Evolutionary conservation across 2,329 filamentous ascomycete genomes (phyloP).

Genomic region (Talaromyces islandicus): DNA sequence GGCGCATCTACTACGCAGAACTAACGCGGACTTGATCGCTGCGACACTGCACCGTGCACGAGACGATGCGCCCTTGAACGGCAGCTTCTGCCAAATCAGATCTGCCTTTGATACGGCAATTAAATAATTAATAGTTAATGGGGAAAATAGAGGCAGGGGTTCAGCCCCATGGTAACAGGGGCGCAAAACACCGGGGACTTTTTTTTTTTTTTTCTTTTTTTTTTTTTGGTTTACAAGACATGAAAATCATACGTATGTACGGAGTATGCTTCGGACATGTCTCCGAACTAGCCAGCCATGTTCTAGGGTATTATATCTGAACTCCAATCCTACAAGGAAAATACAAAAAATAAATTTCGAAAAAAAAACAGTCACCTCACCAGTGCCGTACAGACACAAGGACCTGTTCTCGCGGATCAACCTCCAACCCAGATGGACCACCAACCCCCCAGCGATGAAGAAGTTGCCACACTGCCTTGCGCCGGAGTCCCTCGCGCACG

Average conservation of each 20-base stretch:
- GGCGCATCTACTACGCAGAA: background rate
- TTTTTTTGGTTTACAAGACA: too few relatives aligned
- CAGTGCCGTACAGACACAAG: slow-evolving; percentile 64
- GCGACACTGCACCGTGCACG: background rate
- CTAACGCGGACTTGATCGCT: background rate
- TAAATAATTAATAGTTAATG: background rate
- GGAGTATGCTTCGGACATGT: background rate
- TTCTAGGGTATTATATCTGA: background rate
- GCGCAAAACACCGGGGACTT: too few relatives aligned
- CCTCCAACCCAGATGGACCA: slow-evolving; percentile 30
- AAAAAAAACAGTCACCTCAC: slow-evolving; percentile 38
- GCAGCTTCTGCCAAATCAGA: background rate
- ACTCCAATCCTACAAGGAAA: background rate
- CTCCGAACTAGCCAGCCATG: background rate
- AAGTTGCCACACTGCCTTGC: slow-evolving; percentile 57
- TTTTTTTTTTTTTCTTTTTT: too few relatives aligned
- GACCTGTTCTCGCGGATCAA: slow-evolving; percentile 31
- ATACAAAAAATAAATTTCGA: background rate
- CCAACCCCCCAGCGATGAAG: slow-evolving; percentile 61
- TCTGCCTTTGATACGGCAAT: background rate
- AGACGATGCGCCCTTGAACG: background rate
- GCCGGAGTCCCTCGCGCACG: slow-evolving; percentile 77
- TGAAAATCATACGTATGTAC: too few relatives aligned
- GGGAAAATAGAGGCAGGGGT: background rate
- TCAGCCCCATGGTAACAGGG: background rate